Conservation (phyloP, 768 basidiomycete species). For the Rhodotorula kratochvilovae region DNA sequence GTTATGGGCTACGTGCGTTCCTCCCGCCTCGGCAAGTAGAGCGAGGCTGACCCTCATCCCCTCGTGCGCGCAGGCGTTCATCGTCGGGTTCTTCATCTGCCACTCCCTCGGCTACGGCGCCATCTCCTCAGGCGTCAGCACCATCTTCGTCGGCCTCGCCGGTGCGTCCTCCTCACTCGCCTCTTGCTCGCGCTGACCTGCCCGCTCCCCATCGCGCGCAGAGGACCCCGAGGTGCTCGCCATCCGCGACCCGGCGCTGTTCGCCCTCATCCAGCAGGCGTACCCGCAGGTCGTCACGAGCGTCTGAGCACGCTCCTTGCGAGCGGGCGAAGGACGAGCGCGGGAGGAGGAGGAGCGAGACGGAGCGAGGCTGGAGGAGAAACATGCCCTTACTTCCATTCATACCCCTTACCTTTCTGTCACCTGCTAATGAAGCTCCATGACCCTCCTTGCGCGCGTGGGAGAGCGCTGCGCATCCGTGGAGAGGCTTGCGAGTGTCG, state of each 20-base stretch:
- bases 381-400: too few relatives aligned
- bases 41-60: background rate
- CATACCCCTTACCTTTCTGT: too few relatives aligned
- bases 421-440: too few relatives aligned
- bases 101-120: constrained; percentile 40
- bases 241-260: constrained; percentile 40
- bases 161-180: background rate
- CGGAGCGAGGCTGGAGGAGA: too few relatives aligned
- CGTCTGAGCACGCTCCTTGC: constrained; percentile 3
- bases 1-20: constrained; percentile 8
- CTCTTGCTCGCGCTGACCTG: background rate
- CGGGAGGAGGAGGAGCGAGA: too few relatives aligned
- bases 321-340: too few relatives aligned
- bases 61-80: constrained; percentile 29
- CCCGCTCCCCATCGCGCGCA: constrained; percentile 13
- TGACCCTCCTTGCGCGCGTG: too few relatives aligned
- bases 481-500: too few relatives aligned
- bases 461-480: too few relatives aligned
- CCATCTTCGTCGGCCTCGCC: constrained; percentile 33
- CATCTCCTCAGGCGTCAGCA: constrained; percentile 28
- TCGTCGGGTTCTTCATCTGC: constrained; percentile 41
- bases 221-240: constrained; percentile 40
- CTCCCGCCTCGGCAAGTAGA: background rate
- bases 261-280: constrained; percentile 34
- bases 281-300: constrained; percentile 36